These are phyloP conservation scores for Leucosporidium creatinivorum DNA, from an alignment of 768 basidiomycete genomes.

Conservation along the genomic window DNA sequence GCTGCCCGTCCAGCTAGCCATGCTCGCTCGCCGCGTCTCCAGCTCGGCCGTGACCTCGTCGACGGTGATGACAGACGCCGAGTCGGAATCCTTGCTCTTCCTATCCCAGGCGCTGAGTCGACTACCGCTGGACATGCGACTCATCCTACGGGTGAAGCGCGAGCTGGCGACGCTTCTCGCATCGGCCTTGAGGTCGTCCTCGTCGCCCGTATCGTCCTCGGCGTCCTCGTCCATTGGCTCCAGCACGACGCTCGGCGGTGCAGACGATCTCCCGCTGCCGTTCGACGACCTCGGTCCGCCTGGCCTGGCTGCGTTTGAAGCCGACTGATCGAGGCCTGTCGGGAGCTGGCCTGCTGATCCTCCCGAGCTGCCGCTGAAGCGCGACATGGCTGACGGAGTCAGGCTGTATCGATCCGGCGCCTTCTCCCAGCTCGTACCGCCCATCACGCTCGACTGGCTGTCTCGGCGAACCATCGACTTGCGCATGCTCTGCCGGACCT, in stretches of 20 bases:
- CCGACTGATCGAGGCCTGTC: not conserved
- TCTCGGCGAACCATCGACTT: conserved; percentile 27
- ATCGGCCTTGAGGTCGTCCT: not conserved
- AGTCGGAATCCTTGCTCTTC: conserved; percentile 28
- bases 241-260: conserved; percentile 9
- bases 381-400: not conserved
- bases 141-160: conserved; percentile 19
- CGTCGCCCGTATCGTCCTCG: conserved; percentile 10
- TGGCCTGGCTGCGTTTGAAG: not conserved
- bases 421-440: conserved; percentile 35
- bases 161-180: not conserved
- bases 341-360: conserved; percentile 14
- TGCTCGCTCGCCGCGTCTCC: conserved; percentile 48
- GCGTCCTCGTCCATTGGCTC: conserved; percentile 30
- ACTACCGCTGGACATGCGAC: conserved; percentile 7
- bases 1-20: conserved; percentile 67
- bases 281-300: not conserved
- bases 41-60: conserved; percentile 97
- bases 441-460: not conserved
- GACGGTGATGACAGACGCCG: conserved; percentile 63
- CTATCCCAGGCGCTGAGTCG: conserved; percentile 7
- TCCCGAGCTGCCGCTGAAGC: conserved; percentile 34
- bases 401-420: not conserved
- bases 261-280: conserved; percentile 13
- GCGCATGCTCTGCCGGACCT: conserved; percentile 80